Base-by-base conservation (phyloP, 2,329 filamentous ascomycete genomes). In the Chaetomium olivaceum region DNA sequence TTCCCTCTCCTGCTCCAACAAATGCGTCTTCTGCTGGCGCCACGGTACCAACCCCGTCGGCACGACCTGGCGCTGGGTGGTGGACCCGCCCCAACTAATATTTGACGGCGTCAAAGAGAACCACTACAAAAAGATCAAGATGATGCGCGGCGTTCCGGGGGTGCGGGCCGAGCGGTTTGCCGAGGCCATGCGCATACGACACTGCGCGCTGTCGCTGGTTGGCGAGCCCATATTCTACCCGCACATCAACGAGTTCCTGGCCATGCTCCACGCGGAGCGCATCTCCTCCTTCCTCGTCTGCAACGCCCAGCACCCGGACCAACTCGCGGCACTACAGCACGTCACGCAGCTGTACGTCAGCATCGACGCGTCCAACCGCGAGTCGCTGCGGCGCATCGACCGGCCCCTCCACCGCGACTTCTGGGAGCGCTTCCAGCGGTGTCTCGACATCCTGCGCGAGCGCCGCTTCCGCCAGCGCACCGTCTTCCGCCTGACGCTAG, bases 181-280 rank as follows among this genome's bases (percentile, higher is more conserved):
- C 7, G 95, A 98, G 80, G 94, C 93, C 0, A 92, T 97, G 89
- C 85, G 88, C 51, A 97, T 99, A 72, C 86, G 92, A 0, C 94
- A 99, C 78, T 99, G 94, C 76, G 95, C 95, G 0, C 82, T 99
- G 55, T 92, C 89, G 70, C 83, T 99, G 11, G 95, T 99, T 25
- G 94, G 95, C 71, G 94, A 99, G 78, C 94, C 94, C n/a, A 97
- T 97, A 72, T 98, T 98, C 80, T 98, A 98, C 77, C 95, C 95
- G 11, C 89, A 96, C 74, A 98, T 98, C 82, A 97, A 99, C 78
- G 90, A 93, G 74, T 93, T 98, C 74, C 82, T 96, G 0, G 84
- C 81, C 12, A 86, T 98, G 83, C 83, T 99, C 70, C 94, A 98
- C 79, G 81, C 78, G 14, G 91, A 96, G 76, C 89, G 88, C 71